Conservation (phyloP, 2,329 filamentous ascomycete species). For the Pseudogymnoascus sp. region DNA sequence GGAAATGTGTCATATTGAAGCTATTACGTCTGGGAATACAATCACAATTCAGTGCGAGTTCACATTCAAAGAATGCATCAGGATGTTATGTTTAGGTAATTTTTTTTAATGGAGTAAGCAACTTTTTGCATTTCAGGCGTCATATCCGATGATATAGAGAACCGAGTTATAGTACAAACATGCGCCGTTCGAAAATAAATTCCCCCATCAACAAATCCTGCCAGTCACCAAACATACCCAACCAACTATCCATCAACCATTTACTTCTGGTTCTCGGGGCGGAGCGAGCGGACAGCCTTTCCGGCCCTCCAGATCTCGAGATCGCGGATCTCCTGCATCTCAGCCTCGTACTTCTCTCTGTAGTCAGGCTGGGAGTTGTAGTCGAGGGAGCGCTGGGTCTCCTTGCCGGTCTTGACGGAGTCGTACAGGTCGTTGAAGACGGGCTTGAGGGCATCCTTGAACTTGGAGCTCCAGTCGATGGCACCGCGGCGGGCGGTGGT, state of each 20-base stretch:
- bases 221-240: constrained; percentile 15
- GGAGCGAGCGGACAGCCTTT: constrained; percentile 86
- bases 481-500: constrained; percentile 96
- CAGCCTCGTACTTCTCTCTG: constrained; percentile 92
- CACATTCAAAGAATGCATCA: background rate
- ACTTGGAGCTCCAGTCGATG: constrained; percentile 95
- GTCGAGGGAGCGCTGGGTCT: constrained; percentile 93
- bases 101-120: constrained; percentile 13
- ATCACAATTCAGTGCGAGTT: background rate
- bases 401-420: constrained; percentile 78
- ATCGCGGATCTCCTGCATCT: constrained; percentile 97
- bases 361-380: constrained; percentile 96
- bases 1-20: background rate
- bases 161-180: constrained; percentile 23
- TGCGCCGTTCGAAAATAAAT: constrained; percentile 20
- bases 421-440: constrained; percentile 98
- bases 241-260: constrained; percentile 10
- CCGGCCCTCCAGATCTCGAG: constrained; percentile 99
- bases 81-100: background rate
- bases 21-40: background rate
- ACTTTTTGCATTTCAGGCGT: constrained; percentile 27
- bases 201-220: constrained; percentile 2
- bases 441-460: constrained; percentile 98
- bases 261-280: constrained; percentile 77
- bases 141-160: constrained; percentile 18